Percentiles rank a stretch among this genome's conserved stretches.
Evolutionary conservation across 345 rosid genomes (phyloP).

Genomic region (Pelargonium nanum): DNA sequence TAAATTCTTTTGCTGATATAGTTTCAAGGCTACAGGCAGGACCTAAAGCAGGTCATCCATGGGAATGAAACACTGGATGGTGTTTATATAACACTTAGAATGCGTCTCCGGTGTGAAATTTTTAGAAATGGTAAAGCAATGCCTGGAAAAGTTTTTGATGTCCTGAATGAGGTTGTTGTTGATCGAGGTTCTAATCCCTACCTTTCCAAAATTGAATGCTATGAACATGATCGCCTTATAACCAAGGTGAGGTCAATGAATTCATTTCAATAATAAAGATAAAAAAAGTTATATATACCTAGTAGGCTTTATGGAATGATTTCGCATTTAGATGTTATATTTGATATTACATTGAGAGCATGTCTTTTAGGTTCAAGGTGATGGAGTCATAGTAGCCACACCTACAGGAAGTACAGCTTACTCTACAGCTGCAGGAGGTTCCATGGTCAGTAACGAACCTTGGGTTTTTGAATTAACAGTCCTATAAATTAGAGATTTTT

Average conservation of each 20-base stretch:
- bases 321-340: background rate
- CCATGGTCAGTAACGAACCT: slow-evolving; percentile 51
- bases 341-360: background rate
- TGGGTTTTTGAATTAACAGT: slow-evolving; percentile 1
- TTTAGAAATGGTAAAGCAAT: slow-evolving; percentile 80
- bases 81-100: slow-evolving; percentile 90
- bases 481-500: background rate
- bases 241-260: slow-evolving; percentile 57
- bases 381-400: slow-evolving; percentile 96
- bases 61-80: slow-evolving; percentile 80
- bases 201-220: slow-evolving; percentile 94
- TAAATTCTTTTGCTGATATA: slow-evolving; percentile 21
- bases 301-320: background rate
- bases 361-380: slow-evolving; percentile 81
- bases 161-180: slow-evolving; percentile 83
- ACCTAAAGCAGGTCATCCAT: slow-evolving; percentile 70
- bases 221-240: slow-evolving; percentile 88
- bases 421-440: slow-evolving; percentile 98
- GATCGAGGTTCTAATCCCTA: slow-evolving; percentile 99
- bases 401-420: slow-evolving; percentile 99
- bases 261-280: slow-evolving; percentile 2
- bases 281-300: background rate
- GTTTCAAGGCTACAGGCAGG: slow-evolving; percentile 83
- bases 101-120: slow-evolving; percentile 87
- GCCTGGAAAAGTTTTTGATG: slow-evolving; percentile 92